Conservation (phyloP, 2,329 filamentous ascomycete genomes). For the Ampelomyces quisqualis region DNA sequence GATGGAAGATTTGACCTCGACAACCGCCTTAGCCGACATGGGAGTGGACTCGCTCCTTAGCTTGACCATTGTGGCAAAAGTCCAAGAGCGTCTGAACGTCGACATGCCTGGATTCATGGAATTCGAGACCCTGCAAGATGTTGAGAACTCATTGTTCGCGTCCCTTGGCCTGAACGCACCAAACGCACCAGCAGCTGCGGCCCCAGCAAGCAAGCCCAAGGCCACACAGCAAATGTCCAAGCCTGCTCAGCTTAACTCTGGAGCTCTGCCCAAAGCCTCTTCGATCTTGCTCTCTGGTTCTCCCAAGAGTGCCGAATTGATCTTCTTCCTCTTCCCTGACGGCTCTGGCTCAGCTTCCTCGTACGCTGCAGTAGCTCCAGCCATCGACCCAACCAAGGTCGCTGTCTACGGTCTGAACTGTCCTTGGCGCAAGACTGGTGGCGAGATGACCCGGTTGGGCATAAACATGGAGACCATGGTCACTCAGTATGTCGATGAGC, state of each 20-base stretch:
- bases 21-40: not conserved
- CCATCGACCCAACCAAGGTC: slow-evolving; percentile 28
- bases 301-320: slow-evolving; percentile 27
- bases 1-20: not conserved
- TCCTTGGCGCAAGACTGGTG: too few species aligned
- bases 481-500: slow-evolving; percentile 42
- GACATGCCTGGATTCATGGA: too few species aligned
- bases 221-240: too few species aligned
- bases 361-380: slow-evolving; percentile 41
- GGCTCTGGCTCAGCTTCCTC: slow-evolving; percentile 51
- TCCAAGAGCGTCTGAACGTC: not conserved
- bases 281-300: slow-evolving; percentile 44
- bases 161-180: too few species aligned
- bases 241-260: not conserved
- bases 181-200: too few species aligned
- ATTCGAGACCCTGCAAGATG: too few species aligned
- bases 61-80: not conserved
- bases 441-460: too few species aligned
- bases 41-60: slow-evolving; percentile 31
- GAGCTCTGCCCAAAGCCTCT: not conserved
- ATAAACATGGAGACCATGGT: too few species aligned
- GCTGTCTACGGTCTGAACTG: slow-evolving; percentile 55
- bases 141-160: too few species aligned
- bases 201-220: too few species aligned
- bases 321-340: slow-evolving; percentile 52